Base-by-base conservation (phyloP, 2,329 filamentous ascomycete genomes). In the Paraphaeosphaeria minitans region DNA sequence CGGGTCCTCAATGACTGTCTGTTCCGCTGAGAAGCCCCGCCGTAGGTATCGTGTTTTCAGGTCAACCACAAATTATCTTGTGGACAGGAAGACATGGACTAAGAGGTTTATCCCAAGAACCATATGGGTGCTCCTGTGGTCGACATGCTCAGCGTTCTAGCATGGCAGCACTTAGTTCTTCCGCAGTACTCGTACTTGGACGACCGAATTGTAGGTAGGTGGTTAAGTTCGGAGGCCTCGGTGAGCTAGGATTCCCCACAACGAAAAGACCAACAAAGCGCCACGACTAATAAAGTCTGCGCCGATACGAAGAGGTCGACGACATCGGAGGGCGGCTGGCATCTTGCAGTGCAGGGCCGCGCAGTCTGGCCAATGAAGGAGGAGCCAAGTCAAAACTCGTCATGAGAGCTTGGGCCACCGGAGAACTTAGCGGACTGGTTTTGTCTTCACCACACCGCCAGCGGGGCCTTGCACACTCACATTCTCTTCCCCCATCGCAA, bases 401-500 rank as follows among this genome's bases (percentile, higher is more conserved):
- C 29, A 31, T 45, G 9, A 24, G 35, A 49, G 43, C 46, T 55
- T 5, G 53, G 42, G 16, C 42, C 52, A 35, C 39, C 6, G 16
- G 4, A n/a, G 4, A 27, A 37, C 19, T 19, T 58, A 52, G 61
- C 49, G 57, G 29, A 19, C 12, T 53, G 51, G 5, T 49, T 49
- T 47, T 55, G 49, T 55, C 53, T 48, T 7, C 19, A 46, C 46
- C 6, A 41, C 39, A 53, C 39, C 51, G 51, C 51, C 51, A 27
- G 51, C 51, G 51, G 51, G 51, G 51, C 35, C 29, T 53, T 53
- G 41, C 51, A 46, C 41, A 35, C 37, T 21, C 37, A 57, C 55
- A 52, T 31, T 58, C 65, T 60, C 57, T 52, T 22, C 52, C 41
- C 19, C 29, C 57, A 51, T 31, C 47, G 43, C 52, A 46, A 46